These are phyloP conservation scores for Boletus fagicola DNA, from an alignment of 768 basidiomycete genomes.

Conservation along the genomic window DNA sequence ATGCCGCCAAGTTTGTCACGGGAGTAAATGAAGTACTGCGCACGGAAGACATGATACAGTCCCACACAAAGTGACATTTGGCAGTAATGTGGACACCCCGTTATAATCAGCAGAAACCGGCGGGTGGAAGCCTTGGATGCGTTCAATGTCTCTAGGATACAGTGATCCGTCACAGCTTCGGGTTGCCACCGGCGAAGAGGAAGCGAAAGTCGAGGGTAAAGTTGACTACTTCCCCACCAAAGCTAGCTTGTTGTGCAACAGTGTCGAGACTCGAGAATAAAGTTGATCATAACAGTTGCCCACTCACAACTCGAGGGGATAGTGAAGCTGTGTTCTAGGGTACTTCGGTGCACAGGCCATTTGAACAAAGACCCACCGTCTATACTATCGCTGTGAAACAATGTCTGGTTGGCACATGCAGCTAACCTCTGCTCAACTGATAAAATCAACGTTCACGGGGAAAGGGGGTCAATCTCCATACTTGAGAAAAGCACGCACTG, in stretches of 20 bases:
- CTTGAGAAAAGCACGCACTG: constrained; percentile 1
- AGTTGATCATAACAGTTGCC: not conserved
- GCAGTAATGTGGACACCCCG: not conserved
- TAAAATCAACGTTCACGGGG: not conserved
- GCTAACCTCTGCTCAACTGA: not conserved
- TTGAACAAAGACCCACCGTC: not conserved
- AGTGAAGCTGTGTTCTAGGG: not conserved
- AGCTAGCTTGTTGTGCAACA: not conserved
- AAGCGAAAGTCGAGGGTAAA: not conserved
- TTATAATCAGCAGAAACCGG: not conserved
- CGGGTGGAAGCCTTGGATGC: not conserved
- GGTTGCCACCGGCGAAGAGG: not conserved
- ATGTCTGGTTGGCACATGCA: not conserved
- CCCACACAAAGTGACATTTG: not conserved
- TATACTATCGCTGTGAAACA: not conserved
- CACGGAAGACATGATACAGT: not conserved
- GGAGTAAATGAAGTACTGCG: not conserved
- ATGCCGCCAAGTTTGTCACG: not conserved
- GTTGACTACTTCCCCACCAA: not conserved
- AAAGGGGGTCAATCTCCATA: not conserved
- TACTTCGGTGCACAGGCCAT: not conserved
- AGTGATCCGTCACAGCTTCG: not conserved
- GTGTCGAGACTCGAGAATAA: not conserved
- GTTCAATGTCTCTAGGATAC: not conserved
- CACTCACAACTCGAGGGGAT: not conserved